phyloP scores from a whole-genome alignment of 23 red algal genomes.

The Gracilaria vermiculophylla region DNA sequence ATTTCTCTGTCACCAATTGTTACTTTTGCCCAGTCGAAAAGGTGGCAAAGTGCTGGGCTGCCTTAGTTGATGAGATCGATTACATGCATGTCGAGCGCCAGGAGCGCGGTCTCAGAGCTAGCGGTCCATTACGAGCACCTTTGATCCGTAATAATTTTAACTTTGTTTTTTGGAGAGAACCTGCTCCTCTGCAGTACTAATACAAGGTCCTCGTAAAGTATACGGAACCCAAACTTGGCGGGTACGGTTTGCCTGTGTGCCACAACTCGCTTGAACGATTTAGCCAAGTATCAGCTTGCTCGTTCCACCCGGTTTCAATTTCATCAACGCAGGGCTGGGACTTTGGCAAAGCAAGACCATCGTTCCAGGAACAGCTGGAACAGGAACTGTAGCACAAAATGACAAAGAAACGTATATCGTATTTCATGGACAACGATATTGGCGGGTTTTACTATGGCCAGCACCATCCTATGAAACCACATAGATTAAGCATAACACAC shows the following conservation, averaged over 20 bases:
- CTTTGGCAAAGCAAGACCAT: neutral
- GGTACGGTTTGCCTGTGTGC: neutral
- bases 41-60: too few species aligned
- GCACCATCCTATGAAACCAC: slow-evolving; percentile 98
- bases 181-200: neutral
- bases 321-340: neutral
- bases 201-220: neutral
- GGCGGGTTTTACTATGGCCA: slow-evolving; percentile 99
- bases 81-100: too few species aligned
- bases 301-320: neutral
- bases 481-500: slow-evolving; percentile 92
- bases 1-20: neutral
- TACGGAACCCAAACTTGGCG: neutral
- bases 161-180: neutral
- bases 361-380: neutral
- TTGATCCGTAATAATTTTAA: slow-evolving; percentile 10
- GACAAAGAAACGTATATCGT: slow-evolving; percentile 72
- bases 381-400: slow-evolving; percentile 2
- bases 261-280: neutral
- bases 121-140: neutral
- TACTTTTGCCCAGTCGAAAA: neutral
- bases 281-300: neutral
- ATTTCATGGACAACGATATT: slow-evolving; percentile 96
- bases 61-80: too few species aligned
- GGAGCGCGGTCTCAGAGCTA: too few species aligned